These are phyloP conservation scores for Rhynchospora pubera DNA, from an alignment of 176 grass and related monocot genomes.

Conservation along the genomic window DNA sequence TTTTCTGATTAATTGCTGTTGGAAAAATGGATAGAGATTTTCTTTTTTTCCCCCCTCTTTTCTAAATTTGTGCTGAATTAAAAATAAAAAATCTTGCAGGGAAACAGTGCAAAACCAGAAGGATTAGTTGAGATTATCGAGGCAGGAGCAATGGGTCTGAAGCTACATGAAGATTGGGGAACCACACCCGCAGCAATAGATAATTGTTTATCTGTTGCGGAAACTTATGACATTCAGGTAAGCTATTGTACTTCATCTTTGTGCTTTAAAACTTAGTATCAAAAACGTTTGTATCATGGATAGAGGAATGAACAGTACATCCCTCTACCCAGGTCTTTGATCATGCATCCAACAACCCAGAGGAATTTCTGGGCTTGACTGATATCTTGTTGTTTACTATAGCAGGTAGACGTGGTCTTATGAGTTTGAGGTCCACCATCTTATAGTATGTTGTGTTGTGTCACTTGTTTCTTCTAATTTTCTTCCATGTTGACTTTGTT, in stretches of 20 bases:
- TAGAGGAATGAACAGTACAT: too few relatives aligned
- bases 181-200: slow-evolving; percentile 82
- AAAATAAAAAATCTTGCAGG: slow-evolving; percentile 34
- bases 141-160: slow-evolving; percentile 92
- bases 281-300: too few relatives aligned
- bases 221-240: slow-evolving; percentile 87
- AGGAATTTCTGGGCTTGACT: too few relatives aligned
- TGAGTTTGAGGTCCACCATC: too few relatives aligned
- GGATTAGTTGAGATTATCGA: slow-evolving; percentile 81
- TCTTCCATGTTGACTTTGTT: slow-evolving; percentile 14
- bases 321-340: too few relatives aligned
- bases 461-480: not conserved
- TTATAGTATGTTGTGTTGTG: too few relatives aligned
- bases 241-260: slow-evolving; percentile 6
- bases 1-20: not conserved
- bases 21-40: not conserved
- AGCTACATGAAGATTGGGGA: slow-evolving; percentile 98
- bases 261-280: not conserved
- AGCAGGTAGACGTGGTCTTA: too few relatives aligned
- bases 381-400: too few relatives aligned
- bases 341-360: too few relatives aligned
- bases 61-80: not conserved
- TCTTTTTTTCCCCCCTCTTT: not conserved
- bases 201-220: slow-evolving; percentile 82
- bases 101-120: slow-evolving; percentile 82